Evolutionary conservation across 2,329 filamentous ascomycete species (phyloP), one percentile per base, ranked within the genome.

Genomic region (Claviceps cyperi): DNA sequence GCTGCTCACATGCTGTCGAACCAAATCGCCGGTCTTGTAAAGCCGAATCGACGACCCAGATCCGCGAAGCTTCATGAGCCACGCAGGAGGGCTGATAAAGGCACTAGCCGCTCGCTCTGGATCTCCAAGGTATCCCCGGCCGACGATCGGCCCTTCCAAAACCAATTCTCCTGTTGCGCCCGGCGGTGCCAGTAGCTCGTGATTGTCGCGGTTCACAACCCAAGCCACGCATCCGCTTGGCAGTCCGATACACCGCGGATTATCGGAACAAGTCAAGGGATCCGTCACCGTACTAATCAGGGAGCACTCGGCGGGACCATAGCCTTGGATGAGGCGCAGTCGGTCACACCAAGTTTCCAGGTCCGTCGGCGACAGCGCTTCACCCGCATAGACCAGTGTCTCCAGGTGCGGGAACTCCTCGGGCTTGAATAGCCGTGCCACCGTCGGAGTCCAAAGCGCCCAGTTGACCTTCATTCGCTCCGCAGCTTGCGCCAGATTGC

Each of bases 221-320:
- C 52, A 57, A 14, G 52, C 54, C 17, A 52, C 54, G 9, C 49
- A 53, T 37, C 55, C 54, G 46, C 48, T 53, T 5, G 55, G 48
- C 45, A 37, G 24, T 24, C 55, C 55, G 28, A 57, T 53, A 21
- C 51, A 52, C 5, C 53, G 49, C 7, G 54, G 54, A 39, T 57
- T 54, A 4, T 45, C 21, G 21, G 38, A 52, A 4, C 17, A 2
- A 4, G 15, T 43, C 13, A 56, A 7, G 9, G 45, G 39, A 37
- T 57, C 55, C 11, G 44, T 36, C 37, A 56, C 46, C 3, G 54
- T 55, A 8, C 57, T 57, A 13, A 56, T 44, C 11, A 55, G 48
- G 1, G 49, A 48, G 43, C 56, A 56, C 46, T 59, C 57, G 2
- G 57, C 57, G 5, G 56, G 57, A 4, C 57, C 58, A 43, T 58